Evolutionary conservation across 2,329 filamentous ascomycete species (phyloP), one percentile per base, ranked within the genome.

Genomic region (Sporothrix variecibatus): DNA sequence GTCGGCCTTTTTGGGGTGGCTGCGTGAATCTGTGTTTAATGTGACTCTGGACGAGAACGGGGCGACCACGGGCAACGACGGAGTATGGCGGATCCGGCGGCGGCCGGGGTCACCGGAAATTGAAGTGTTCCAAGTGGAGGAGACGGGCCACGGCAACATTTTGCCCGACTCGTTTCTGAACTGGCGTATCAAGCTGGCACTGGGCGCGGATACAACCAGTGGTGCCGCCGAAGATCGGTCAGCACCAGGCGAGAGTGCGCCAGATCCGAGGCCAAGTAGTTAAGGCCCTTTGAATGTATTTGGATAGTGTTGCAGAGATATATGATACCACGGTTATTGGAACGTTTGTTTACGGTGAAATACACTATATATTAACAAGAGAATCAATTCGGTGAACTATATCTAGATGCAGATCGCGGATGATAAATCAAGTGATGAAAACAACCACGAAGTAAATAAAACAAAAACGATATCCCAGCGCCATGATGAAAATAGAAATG

Each of bases 21-120:
- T 92, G 79, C 86, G 90, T 58, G 86, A 85, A 0, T 89, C 91
- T 26, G 89, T 86, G 3, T 67, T 67, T 20, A n/a, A 40, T 0
- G 46, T 38, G 3, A 15, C 11, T 2, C 31, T 20, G 20, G 43
- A 43, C 68, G 88, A 17, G 34, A 49, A 23, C 49, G 56, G 31
- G 17, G 56, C 49, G 38, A 7, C 2, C 20, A 51, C 23, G 51
- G 75, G 69, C 26, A 60, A 26, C 43, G 76, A 90, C 53, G 94
- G 94, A 0, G 91, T 97, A 1, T 98, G 94, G 92, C 89, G 91
- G 75, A 93, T 99, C 79, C 85, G 89, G 68, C 88, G 94, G 74
- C 84, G 82, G 72, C 88, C 92, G 72, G 88, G 88, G 53, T 88
- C 88, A 0, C 85, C 88, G 1, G 82, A 84, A 6, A 92, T 98